Base-by-base conservation (phyloP, 163 green algal species). In the Smithsoniella earleae region DNA sequence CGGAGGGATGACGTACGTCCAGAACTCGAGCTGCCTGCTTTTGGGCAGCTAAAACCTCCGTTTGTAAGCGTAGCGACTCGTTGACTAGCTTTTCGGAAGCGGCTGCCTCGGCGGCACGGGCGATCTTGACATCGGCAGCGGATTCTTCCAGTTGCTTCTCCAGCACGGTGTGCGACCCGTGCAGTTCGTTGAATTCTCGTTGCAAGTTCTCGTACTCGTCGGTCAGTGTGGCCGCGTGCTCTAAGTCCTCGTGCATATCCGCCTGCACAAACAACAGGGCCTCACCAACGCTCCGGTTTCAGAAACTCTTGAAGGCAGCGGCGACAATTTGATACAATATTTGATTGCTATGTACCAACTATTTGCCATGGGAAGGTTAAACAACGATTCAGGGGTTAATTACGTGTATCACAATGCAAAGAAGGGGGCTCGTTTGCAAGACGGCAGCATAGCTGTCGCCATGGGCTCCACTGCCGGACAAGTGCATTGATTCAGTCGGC, bases 221-320 rank as follows among this genome's bases (percentile, higher is more conserved):
- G 5, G 8, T 69, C 5, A 69, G 58, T 6, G 6, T 4, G 10
- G 31, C 27, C 22, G 58, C 58, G 20, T 69, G 27, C 22, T 69
- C 58, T n/a, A 69, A 36, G 27, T 69, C 58, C 10, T 30, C 58
- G 18, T 69, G 58, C 58, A 69, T 69, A 5, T 43, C 58, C 1
- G 31, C 25, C 58, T 69, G 58, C 58, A 69, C 49, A 64, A 6
- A 10, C 25, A 25, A 6, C 5, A 25, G 25, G 6, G 8, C 0
- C 8, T 13, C 33, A 8, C 31, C 13, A 13, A 27, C 49, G 33
- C 13, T 10, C 25, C 1, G 8, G 13, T 10, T 27, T 18, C 43
- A 54, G 16, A 18, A 18, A 27, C 18, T 16, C 43, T 54, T 16
- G 43, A 54, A 27, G 43, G 43, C 16, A 16, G 43, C 43, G 16